These are phyloP conservation scores for Backusella mclennaniae DNA, from an alignment of 192 early-diverging fungal genomes.

Conservation along the genomic window DNA sequence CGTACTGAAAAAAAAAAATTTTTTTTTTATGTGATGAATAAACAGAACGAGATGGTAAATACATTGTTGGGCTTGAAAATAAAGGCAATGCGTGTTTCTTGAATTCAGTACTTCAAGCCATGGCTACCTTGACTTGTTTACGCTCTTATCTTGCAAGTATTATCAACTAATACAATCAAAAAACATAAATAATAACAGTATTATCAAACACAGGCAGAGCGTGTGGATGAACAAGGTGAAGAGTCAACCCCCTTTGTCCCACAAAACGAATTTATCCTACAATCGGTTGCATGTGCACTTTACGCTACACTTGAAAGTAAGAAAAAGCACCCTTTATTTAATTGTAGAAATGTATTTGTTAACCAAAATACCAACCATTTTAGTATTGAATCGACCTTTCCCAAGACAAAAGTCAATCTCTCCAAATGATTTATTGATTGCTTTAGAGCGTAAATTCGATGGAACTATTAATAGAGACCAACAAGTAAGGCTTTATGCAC, in stretches of 20 bases:
- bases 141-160: slow-evolving; percentile 12
- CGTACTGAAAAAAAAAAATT: not conserved
- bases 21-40: not conserved
- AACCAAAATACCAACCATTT: not conserved
- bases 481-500: slow-evolving; percentile 20
- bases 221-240: slow-evolving; percentile 37
- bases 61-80: slow-evolving; percentile 74
- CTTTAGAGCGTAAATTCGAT: slow-evolving; percentile 29
- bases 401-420: slow-evolving; percentile 23
- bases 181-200: not conserved
- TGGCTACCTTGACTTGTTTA: slow-evolving; percentile 12
- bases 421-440: slow-evolving; percentile 28
- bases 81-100: slow-evolving; percentile 93
- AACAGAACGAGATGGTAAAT: slow-evolving; percentile 32
- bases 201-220: slow-evolving; percentile 26
- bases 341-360: not conserved
- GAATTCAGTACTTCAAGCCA: slow-evolving; percentile 78
- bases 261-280: slow-evolving; percentile 30
- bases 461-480: slow-evolving; percentile 36
- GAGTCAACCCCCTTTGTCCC: slow-evolving; percentile 22
- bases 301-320: slow-evolving; percentile 41
- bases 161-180: too few relatives aligned
- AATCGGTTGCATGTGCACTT: slow-evolving; percentile 36
- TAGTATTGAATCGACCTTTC: slow-evolving; percentile 35
- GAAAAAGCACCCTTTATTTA: not conserved